These are phyloP conservation scores for Pleoardoris graminearum DNA, from an alignment of 2,329 filamentous ascomycete genomes.

Conservation along the genomic window DNA sequence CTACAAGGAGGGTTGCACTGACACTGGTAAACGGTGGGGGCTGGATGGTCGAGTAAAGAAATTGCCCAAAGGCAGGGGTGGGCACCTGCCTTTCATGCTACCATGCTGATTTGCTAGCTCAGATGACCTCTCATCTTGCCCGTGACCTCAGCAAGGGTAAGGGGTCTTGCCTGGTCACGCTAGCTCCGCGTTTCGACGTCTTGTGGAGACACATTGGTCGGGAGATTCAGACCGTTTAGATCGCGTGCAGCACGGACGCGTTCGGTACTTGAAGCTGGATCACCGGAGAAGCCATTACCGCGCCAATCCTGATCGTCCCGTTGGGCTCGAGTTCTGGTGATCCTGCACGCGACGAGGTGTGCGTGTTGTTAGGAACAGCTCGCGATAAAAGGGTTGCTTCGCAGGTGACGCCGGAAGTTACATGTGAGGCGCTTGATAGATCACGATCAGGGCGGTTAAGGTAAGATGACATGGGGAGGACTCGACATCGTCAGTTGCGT, in stretches of 20 bases:
- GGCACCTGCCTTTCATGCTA: neutral
- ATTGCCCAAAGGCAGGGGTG: neutral
- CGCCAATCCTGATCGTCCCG: neutral
- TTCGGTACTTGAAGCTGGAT: neutral
- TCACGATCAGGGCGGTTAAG: neutral
- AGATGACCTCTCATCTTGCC: conserved; percentile 5
- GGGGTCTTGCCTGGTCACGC: neutral
- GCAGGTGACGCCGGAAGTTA: neutral
- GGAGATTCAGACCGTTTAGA: neutral
- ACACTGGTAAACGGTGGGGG: neutral
- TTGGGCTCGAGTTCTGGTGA: neutral
- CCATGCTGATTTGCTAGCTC: neutral
- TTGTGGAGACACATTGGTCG: neutral
- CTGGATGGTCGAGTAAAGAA: neutral
- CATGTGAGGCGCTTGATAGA: neutral
- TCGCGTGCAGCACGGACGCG: neutral
- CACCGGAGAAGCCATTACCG: neutral
- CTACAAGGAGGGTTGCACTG: conserved; percentile 5
- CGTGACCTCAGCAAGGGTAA: neutral
- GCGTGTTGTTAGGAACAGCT: neutral
- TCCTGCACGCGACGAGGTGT: conserved; percentile 2
- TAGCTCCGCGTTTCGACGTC: neutral
- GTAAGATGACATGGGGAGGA: neutral
- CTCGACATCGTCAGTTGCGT: neutral
- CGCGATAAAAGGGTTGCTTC: neutral